Base-by-base conservation (phyloP, 78 protist species). In the Dictyostelium firmibasis region DNA sequence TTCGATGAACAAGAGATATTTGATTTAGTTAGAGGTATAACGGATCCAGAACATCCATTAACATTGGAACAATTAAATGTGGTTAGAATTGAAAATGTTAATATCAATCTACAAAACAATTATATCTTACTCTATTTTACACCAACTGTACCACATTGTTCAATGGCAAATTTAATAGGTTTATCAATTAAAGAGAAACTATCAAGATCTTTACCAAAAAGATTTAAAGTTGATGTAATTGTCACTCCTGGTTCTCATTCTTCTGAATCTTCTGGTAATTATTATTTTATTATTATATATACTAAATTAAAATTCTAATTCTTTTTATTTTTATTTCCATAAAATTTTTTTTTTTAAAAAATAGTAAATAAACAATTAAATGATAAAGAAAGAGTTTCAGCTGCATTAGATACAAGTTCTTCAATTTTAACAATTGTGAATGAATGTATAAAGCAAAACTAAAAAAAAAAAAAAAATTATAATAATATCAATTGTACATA, bases 21-120 rank as follows among this genome's bases (percentile, higher is more conserved):
- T 16, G 96, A 92, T 78, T 70, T 92, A 41, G 83, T 92, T 35
- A 74, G 96, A 77, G n/a, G 60, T 53, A 97, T 98, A 69, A 97
- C 94, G 18, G 99, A 98, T 67, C 99, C 99, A 10, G 99, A 98
- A 95, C 99, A 98, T 83, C 99, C 99, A 29, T 83, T 94, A 64
- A 96, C 99, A 11, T 88, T 98, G 64, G 99, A 98, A 44, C 98
- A 98, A 95, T 88, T 98, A 57, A 84, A 95, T 31, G 98, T 97
- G 18, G 95, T 81, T 18, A 60, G 91, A 83, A 36, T 77, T 41
- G 93, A 89, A 74, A 84, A 84, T 44, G 91, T 85, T 6, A 69
- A 76, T 25, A 86, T 98, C 9, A 97, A 96, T 75, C 86, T 91
- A 43, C 67, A 85, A 53, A 57, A 62, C 0, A 38, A 29, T 27